Evolutionary conservation across 23 red algal species (phyloP), one percentile per base, ranked within the genome.

Genomic region (Gracilaria caudata): DNA sequence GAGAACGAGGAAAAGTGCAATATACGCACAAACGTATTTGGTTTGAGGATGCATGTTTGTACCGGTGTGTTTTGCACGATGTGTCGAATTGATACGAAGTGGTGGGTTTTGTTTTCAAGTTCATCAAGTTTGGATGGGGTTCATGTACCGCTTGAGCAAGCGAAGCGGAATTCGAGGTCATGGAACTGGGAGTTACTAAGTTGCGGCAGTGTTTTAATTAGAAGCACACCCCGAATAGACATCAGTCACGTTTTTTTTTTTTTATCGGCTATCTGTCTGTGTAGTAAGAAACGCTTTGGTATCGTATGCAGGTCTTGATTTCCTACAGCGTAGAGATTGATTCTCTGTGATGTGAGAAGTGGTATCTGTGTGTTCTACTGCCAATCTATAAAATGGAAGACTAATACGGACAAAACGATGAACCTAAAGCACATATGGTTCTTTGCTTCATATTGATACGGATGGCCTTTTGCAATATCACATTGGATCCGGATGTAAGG

Each of bases 21-120:
- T 49, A 24, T 75, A 75, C 14, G 49, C 16, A 14, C 40, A 4
- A 0, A 49, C 70, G 13, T 21, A 75, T 30, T 46, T 75, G 19
- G 70, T 75, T 33, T 40, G 38, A 36, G 70, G 70, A 75, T 75
- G 37, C 70, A 75, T 75, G 39, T 36, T 66, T 30, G 61, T 66
- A 36, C 13, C 29, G 61, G 36, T 66, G 61, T 32, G 19, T 66
- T 36, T 0, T 33, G 61, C 25, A 4, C 57, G 11, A 60, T 61
- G 5, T 2, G 2, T 25, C 10, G 57, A 30, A 17, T 61, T 0
- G 23, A 29, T 61, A 23, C 29, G 57, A 29, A 23, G 7, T 61
- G 9, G 26, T 61, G 24, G 57, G 23, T 30, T 29, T 61, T 7
- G 29, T 30, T 29, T 20, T 0, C n/a, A 23, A 61, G 32, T 66